Percentiles rank a stretch among this genome's conserved stretches.
Evolutionary conservation across 1,284 basidiomycete genomes (phyloP).

Genomic region (Ceratobasidium sp.): DNA sequence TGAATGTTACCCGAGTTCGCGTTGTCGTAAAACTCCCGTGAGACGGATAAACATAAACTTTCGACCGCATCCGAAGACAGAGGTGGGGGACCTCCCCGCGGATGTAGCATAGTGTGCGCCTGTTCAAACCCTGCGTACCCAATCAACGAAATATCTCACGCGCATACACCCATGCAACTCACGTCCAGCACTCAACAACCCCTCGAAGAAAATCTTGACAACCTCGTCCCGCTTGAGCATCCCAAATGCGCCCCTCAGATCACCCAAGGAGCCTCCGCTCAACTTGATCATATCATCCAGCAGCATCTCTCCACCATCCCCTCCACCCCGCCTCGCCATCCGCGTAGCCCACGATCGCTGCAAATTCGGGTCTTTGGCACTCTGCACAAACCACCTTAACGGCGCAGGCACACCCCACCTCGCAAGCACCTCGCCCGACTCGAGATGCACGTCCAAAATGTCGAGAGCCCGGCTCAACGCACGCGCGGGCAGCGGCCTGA

Average conservation of each 20-base stretch:
- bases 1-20: constrained; percentile 91
- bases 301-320: constrained; percentile 57
- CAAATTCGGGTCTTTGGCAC: constrained; percentile 69
- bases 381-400: constrained; percentile 86
- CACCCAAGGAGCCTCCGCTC: constrained; percentile 69
- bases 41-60: constrained; percentile 80
- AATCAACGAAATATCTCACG: constrained; percentile 39
- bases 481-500: constrained; percentile 75
- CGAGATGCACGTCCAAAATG: constrained; percentile 91
- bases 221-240: constrained; percentile 76
- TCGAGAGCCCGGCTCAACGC: constrained; percentile 86
- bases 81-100: constrained; percentile 63
- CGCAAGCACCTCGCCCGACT: constrained; percentile 88
- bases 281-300: constrained; percentile 91
- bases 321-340: constrained; percentile 80
- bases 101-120: constrained; percentile 73
- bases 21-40: constrained; percentile 92
- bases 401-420: constrained; percentile 86
- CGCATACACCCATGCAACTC: constrained; percentile 58
- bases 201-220: constrained; percentile 81
- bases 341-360: constrained; percentile 88
- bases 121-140: constrained; percentile 75
- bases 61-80: constrained; percentile 70
- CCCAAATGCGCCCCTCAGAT: constrained; percentile 79
- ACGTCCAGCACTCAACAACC: constrained; percentile 87